Evolutionary conservation across 352 stramenopile species (phyloP).

Genomic region (Discostella stelligera): DNA sequence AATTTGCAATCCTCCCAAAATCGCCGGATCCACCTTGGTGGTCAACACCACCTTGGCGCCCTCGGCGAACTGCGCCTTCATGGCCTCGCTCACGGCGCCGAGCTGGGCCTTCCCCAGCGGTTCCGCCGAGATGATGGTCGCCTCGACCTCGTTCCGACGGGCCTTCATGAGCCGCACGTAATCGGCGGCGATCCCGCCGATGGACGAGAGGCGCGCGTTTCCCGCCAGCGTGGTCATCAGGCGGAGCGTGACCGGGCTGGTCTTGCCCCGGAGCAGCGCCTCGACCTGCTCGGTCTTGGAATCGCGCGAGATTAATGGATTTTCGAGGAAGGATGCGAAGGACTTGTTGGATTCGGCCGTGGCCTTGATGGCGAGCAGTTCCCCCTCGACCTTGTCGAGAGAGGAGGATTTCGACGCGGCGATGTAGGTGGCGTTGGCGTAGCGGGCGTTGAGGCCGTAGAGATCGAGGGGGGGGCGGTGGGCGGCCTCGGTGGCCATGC

Average conservation of each 20-base stretch:
- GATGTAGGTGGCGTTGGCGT: constrained; percentile 96
- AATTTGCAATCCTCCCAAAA: constrained; percentile 94
- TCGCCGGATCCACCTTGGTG: constrained; percentile 90
- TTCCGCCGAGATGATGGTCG: constrained; percentile 95
- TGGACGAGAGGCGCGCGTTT: constrained; percentile 92
- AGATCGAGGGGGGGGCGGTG: constrained; percentile 87
- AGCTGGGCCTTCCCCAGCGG: constrained; percentile 89
- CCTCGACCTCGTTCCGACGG: constrained; percentile 92
- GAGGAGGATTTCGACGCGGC: constrained; percentile 86
- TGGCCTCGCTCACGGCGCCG: constrained; percentile 90
- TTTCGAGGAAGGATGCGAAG: constrained; percentile 93
- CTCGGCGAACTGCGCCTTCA: constrained; percentile 87
- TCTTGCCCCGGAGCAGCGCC: constrained; percentile 89
- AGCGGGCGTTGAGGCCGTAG: constrained; percentile 94
- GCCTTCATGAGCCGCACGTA: constrained; percentile 95
- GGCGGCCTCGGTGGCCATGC: constrained; percentile 38
- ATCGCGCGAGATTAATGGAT: constrained; percentile 92
- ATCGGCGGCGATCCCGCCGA: constrained; percentile 85
- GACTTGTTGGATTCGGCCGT: constrained; percentile 87
- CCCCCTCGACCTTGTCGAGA: constrained; percentile 82
- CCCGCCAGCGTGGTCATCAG: constrained; percentile 95
- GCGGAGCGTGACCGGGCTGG: constrained; percentile 91
- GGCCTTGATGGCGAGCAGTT: constrained; percentile 76
- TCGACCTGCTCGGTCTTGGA: constrained; percentile 87
- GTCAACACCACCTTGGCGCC: constrained; percentile 90